Evolutionary conservation across 805 yeast species (phyloP).

Genomic region (Ogataea trehaloabstinens): DNA sequence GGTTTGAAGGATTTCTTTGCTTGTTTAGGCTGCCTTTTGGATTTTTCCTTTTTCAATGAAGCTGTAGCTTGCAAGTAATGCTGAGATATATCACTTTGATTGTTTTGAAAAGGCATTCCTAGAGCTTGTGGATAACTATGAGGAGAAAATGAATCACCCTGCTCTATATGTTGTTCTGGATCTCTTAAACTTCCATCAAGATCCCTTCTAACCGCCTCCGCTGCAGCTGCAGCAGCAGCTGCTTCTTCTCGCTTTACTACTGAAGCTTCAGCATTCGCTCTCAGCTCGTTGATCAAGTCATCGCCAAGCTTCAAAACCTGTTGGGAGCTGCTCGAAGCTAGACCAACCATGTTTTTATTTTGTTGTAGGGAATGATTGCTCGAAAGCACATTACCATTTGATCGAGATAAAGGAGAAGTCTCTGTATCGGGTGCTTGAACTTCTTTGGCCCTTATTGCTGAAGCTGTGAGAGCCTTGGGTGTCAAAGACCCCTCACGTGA

Average conservation of each 20-base stretch:
- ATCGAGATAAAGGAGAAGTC: no score
- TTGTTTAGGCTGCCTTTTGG: slow-evolving; percentile 49
- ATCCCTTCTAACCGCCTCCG: slow-evolving; percentile 11
- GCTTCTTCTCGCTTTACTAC: slow-evolving; percentile 28
- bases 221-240: slow-evolving; percentile 24
- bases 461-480: slow-evolving; percentile 5
- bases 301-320: slow-evolving; percentile 24
- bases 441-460: neutral
- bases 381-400: neutral
- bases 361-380: neutral
- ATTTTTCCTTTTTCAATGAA: slow-evolving; percentile 20
- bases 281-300: slow-evolving; percentile 26
- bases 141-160: neutral
- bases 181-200: neutral
- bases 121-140: no score
- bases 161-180: neutral
- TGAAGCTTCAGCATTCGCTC: slow-evolving; percentile 31
- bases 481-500: slow-evolving; percentile 24
- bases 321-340: slow-evolving; percentile 8
- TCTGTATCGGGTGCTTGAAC: neutral
- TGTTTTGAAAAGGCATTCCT: slow-evolving; percentile 8
- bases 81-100: neutral
- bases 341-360: no score
- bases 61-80: slow-evolving; percentile 5
- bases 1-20: slow-evolving; percentile 65